A percentile compares a stretch with the other conserved stretches of the same genome.
Conservation (phyloP, 768 basidiomycete genomes). For the Guyanaporus albipodus region DNA sequence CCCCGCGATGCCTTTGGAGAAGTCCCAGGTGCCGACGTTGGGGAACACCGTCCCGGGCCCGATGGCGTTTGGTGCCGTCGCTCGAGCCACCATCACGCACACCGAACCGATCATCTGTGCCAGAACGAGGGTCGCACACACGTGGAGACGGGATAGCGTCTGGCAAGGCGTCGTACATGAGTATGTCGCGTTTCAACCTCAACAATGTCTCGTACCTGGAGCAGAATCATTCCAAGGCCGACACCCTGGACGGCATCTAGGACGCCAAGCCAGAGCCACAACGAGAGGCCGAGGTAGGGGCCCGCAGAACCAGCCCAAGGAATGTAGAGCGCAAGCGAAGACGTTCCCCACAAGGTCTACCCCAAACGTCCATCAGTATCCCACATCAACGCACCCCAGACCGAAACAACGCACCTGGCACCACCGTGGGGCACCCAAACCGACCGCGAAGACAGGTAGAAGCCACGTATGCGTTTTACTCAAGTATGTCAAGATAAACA, state of each 20-base stretch:
- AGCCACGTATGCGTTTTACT: constrained; percentile 96
- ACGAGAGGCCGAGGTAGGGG: constrained; percentile 82
- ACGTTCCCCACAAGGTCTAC: constrained; percentile 92
- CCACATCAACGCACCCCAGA: not conserved
- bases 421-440: constrained; percentile 91
- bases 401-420: constrained; percentile 60
- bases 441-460: constrained; percentile 91
- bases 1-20: constrained; percentile 62
- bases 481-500: constrained; percentile 75
- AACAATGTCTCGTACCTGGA: constrained; percentile 42
- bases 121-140: constrained; percentile 88
- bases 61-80: constrained; percentile 84
- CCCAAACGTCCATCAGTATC: constrained; percentile 4
- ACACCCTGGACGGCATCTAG: constrained; percentile 93
- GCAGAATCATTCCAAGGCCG: constrained; percentile 86
- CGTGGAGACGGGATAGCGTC: constrained; percentile 90
- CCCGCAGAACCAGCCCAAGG: constrained; percentile 88
- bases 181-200: not conserved
- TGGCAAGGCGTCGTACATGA: constrained; percentile 11
- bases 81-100: constrained; percentile 91
- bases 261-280: constrained; percentile 96
- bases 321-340: constrained; percentile 87
- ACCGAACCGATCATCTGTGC: constrained; percentile 87
- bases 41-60: constrained; percentile 92
- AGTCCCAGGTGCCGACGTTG: constrained; percentile 88